Evolutionary conservation across 2,329 filamentous ascomycete genomes (phyloP).

Genomic region (Aspergillus brunneoviolaceus): DNA sequence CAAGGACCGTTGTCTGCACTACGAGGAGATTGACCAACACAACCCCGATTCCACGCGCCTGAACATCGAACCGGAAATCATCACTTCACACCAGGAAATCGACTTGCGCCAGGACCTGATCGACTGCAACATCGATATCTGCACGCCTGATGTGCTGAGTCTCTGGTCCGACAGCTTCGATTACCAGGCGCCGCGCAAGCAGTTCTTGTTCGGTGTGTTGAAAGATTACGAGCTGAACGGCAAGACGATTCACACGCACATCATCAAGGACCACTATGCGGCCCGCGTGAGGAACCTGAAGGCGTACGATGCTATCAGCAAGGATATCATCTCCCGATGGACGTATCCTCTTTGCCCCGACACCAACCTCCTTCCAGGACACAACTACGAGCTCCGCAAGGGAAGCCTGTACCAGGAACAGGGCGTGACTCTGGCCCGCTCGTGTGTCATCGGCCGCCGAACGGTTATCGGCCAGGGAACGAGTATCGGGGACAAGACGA

Average conservation of each 20-base stretch:
- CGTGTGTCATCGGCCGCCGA: constrained; percentile 66
- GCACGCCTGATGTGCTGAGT: constrained; percentile 90
- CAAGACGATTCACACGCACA: constrained; percentile 91
- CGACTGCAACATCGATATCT: constrained; percentile 95
- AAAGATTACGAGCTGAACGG: constrained; percentile 97
- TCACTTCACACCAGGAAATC: constrained; percentile 71
- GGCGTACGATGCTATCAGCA: constrained; percentile 84
- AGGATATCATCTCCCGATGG: constrained; percentile 83
- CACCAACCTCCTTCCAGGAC: constrained; percentile 75
- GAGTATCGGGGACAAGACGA: constrained; percentile 69
- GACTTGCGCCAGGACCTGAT: constrained; percentile 85
- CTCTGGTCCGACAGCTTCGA: constrained; percentile 98
- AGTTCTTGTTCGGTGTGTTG: constrained; percentile 87
- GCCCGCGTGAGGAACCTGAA: constrained; percentile 82
- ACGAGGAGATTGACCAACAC: constrained; percentile 79
- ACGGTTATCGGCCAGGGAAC: constrained; percentile 77
- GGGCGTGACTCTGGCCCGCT: constrained; percentile 69
- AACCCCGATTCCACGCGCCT: constrained; percentile 55
- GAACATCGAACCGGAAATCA: constrained; percentile 74
- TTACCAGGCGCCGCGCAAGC: constrained; percentile 83
- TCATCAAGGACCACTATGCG: constrained; percentile 79
- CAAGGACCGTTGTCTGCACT: constrained; percentile 82
- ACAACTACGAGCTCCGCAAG: constrained; percentile 70
- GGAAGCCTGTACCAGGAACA: constrained; percentile 76
- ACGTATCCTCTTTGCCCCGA: constrained; percentile 87